phyloP scores from a whole-genome alignment of 257 asterid species.

The Solanum sejunctum region DNA sequence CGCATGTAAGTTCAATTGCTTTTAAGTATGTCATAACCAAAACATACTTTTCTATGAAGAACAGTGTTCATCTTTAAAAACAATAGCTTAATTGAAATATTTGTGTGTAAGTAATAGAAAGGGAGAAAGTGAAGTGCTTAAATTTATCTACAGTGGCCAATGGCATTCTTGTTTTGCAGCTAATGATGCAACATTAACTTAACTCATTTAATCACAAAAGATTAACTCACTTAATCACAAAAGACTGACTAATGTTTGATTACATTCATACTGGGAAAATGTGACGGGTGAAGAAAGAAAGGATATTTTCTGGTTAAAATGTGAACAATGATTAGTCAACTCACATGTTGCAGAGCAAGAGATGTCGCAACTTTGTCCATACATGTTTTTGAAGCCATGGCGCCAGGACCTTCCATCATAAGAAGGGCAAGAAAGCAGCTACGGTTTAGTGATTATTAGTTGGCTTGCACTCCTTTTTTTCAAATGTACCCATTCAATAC shows the following conservation, averaged over 20 bases:
- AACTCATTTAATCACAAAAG: background rate
- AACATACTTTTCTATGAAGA: background rate
- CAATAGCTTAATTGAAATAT: background rate
- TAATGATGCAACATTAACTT: background rate
- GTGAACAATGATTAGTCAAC: conserved; percentile 12
- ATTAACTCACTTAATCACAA: background rate
- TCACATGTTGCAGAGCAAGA: conserved; percentile 60
- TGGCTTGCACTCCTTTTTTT: background rate
- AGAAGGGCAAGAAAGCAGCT: conserved; percentile 16
- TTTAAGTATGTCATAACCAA: background rate
- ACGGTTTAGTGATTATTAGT: background rate
- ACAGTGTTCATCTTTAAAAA: background rate
- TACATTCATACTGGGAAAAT: background rate
- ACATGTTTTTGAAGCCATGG: conserved; percentile 58
- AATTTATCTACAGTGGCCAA: background rate
- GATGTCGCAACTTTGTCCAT: conserved; percentile 96
- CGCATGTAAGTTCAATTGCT: background rate
- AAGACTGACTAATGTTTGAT: background rate
- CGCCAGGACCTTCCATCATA: conserved; percentile 56
- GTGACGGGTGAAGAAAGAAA: background rate
- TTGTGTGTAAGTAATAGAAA: background rate
- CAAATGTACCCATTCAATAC: background rate
- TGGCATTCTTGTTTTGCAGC: background rate
- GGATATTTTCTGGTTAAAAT: background rate
- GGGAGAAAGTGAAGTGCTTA: background rate